Evolutionary conservation across 2,329 filamentous ascomycete genomes (phyloP).

Genomic region (Sclerotiophoma versabilis): DNA sequence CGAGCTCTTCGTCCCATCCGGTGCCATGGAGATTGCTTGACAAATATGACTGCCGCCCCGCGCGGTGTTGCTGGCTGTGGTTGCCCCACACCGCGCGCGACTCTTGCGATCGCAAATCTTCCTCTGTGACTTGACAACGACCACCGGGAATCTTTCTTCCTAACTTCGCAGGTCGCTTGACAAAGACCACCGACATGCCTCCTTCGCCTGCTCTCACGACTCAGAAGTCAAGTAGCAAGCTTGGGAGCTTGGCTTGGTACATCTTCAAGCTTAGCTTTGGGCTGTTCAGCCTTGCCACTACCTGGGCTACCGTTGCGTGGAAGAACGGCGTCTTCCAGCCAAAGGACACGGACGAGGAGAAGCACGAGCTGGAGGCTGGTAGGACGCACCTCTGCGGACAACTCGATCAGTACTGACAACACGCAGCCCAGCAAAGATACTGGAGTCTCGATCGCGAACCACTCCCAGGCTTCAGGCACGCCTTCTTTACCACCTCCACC

Average conservation of each 20-base stretch:
- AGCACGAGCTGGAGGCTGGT: slow-evolving; percentile 38
- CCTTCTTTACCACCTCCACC: slow-evolving; percentile 58
- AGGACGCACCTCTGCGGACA: background rate
- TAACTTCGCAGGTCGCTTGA: background rate
- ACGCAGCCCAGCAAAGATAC: slow-evolving; percentile 58
- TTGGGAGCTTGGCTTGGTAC: slow-evolving; percentile 33
- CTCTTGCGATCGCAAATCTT: background rate
- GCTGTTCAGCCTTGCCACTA: slow-evolving; percentile 32
- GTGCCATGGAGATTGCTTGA: background rate
- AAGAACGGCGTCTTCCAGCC: slow-evolving; percentile 40
- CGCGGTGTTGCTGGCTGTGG: background rate
- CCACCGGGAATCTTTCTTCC: background rate
- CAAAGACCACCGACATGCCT: slow-evolving; percentile 5
- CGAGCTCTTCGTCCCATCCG: background rate
- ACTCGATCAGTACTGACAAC: background rate
- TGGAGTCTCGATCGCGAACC: slow-evolving; percentile 61
- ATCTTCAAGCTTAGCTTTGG: slow-evolving; percentile 43
- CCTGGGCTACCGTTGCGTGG: slow-evolving; percentile 31
- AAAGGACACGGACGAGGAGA: slow-evolving; percentile 36
- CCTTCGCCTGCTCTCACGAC: slow-evolving; percentile 5
- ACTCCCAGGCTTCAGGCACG: slow-evolving; percentile 57
- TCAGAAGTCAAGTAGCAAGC: background rate
- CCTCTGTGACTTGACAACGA: background rate
- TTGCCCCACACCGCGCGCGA: slow-evolving; percentile 8
- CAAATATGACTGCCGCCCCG: background rate